Conservation (phyloP, 1,284 basidiomycete genomes). For the Trichosporon faecale region DNA sequence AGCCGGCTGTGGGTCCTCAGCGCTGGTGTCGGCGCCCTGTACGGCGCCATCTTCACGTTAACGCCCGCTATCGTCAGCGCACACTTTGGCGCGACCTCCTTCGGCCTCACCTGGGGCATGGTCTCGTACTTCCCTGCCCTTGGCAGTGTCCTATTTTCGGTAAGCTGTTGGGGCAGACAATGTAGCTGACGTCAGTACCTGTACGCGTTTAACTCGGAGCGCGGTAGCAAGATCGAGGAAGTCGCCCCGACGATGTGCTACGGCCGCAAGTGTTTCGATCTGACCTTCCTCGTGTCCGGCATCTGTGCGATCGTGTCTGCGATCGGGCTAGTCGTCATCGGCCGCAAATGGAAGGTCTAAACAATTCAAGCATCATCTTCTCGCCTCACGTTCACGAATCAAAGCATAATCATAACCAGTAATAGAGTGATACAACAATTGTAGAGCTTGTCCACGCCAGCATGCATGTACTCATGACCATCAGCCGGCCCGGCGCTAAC, state of each 20-base stretch:
- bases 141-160: slow-evolving; percentile 49
- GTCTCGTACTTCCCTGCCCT: slow-evolving; percentile 49
- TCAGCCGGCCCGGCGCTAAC: background rate
- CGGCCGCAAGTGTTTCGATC: slow-evolving; percentile 44
- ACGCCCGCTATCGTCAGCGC: slow-evolving; percentile 46
- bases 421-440: slow-evolving; percentile 6
- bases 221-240: slow-evolving; percentile 37
- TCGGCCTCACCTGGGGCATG: slow-evolving; percentile 53
- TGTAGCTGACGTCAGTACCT: slow-evolving; percentile 7
- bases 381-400: slow-evolving; percentile 28
- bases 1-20: slow-evolving; percentile 44
- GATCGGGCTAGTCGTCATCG: slow-evolving; percentile 39
- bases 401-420: slow-evolving; percentile 5
- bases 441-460: background rate
- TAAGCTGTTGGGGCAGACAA: no score
- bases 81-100: slow-evolving; percentile 51
- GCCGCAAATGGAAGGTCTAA: slow-evolving; percentile 47
- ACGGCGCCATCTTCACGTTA: slow-evolving; percentile 51
- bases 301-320: slow-evolving; percentile 36
- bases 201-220: slow-evolving; percentile 14
- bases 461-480: slow-evolving; percentile 6
- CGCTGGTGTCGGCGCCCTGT: slow-evolving; percentile 46
- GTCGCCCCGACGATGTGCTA: slow-evolving; percentile 36
- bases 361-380: background rate
- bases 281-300: slow-evolving; percentile 43